Evolutionary conservation across 495 filamentous ascomycete genomes (phyloP).

Genomic region (Achaetomiella virescens): DNA sequence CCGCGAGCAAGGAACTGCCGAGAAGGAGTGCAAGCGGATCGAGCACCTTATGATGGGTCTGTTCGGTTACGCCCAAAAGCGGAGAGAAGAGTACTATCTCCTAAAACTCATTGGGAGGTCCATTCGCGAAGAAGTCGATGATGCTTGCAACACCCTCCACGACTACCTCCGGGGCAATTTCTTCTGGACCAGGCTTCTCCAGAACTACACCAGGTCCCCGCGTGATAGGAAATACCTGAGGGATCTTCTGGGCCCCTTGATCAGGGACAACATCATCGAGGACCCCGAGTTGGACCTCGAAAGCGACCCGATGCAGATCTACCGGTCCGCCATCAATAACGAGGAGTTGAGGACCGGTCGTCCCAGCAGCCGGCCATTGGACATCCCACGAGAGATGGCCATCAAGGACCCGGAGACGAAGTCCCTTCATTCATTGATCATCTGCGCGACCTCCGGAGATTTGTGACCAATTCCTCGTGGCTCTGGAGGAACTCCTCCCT

Average conservation of each 20-base stretch:
- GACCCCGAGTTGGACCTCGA: conserved; percentile 87
- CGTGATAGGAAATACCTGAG: conserved; percentile 87
- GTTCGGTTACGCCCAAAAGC: conserved; percentile 95
- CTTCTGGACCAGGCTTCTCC: conserved; percentile 85
- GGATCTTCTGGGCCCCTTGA: conserved; percentile 72
- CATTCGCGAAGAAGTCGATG: conserved; percentile 80
- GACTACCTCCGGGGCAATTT: conserved; percentile 87
- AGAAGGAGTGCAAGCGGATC: conserved; percentile 87
- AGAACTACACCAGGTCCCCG: conserved; percentile 84
- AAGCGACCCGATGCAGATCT: conserved; percentile 96
- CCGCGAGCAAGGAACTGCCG: conserved; percentile 75
- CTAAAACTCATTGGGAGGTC: conserved; percentile 80
- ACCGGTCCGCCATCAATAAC: conserved; percentile 88
- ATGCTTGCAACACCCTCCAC: conserved; percentile 62
- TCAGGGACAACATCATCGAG: conserved; percentile 84
- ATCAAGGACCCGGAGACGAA: conserved; percentile 91
- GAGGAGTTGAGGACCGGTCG: conserved; percentile 90
- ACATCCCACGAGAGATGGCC: conserved; percentile 82
- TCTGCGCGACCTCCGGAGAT: conserved; percentile 91
- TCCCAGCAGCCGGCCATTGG: conserved; percentile 67
- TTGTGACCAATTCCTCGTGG: conserved; percentile 76
- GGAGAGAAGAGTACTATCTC: conserved; percentile 93
- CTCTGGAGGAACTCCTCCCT: conserved; percentile 73
- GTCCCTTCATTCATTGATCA: conserved; percentile 86
- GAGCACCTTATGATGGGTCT: conserved; percentile 93